Conservation (phyloP, 2,329 filamentous ascomycete genomes). For the Penicillium sclerotiorum region DNA sequence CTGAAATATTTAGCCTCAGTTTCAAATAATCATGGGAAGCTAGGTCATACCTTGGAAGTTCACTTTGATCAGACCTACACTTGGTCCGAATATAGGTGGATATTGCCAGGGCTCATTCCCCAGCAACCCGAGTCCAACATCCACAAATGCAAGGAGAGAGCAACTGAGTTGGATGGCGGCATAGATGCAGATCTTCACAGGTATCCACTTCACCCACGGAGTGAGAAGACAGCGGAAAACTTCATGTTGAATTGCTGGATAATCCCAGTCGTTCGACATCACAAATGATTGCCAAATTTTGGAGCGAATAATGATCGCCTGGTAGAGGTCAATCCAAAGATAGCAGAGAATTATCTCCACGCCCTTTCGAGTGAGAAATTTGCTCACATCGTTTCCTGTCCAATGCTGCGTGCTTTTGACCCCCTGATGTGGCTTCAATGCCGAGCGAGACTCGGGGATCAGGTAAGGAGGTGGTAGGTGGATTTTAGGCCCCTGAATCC, state of each 20-base stretch:
- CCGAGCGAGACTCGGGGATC: neutral
- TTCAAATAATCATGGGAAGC: neutral
- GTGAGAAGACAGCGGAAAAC: neutral
- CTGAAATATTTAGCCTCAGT: neutral
- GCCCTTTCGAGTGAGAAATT: neutral
- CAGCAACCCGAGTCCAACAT: neutral
- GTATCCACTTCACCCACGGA: neutral
- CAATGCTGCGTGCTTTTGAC: neutral
- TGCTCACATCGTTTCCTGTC: neutral
- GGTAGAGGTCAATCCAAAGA: neutral
- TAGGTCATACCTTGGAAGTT: neutral
- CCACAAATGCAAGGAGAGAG: neutral
- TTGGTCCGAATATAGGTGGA: neutral
- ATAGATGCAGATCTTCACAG: neutral
- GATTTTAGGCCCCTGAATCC: neutral
- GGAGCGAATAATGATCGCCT: neutral
- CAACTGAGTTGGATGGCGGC: neutral
- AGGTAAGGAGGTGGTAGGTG: neutral
- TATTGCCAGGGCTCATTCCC: neutral
- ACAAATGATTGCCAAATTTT: neutral
- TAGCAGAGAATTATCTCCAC: neutral
- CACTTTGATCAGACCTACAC: neutral
- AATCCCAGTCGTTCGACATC: neutral
- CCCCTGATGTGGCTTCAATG: too few species aligned
- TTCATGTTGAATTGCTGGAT: neutral